phyloP scores from a whole-genome alignment of 192 early-diverging fungal genomes.

The Linnemannia elongata region DNA sequence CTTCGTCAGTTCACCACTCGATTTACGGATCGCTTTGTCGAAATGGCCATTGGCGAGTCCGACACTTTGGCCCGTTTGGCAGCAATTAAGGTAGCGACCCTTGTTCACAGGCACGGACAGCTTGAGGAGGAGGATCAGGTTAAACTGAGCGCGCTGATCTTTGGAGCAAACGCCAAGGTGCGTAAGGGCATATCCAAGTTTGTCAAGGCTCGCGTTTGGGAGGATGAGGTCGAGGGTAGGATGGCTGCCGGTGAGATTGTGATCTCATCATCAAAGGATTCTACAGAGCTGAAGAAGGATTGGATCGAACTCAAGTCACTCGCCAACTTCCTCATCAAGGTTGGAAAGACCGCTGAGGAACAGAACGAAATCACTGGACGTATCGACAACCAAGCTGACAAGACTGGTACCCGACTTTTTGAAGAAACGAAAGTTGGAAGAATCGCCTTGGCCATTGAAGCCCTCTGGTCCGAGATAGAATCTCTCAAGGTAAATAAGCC shows the following conservation, averaged over 20 bases:
- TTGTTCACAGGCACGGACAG: conserved; percentile 63
- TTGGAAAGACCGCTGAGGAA: conserved; percentile 28
- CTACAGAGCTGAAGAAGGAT: conserved; percentile 44
- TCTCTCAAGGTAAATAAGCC: conserved; percentile 33
- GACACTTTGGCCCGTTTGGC: conserved; percentile 65
- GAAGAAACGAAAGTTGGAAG: conserved; percentile 58
- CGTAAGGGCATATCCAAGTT: conserved; percentile 76
- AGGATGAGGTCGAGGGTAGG: conserved; percentile 53
- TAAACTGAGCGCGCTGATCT: conserved; percentile 77
- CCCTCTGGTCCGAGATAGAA: conserved; percentile 56
- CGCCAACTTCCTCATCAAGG: conserved; percentile 60
- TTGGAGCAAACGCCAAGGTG: conserved; percentile 75
- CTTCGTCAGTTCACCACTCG: conserved; percentile 76
- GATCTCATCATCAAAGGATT: conserved; percentile 2
- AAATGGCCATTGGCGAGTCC: conserved; percentile 80
- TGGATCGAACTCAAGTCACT: conserved; percentile 66
- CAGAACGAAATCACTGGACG: conserved; percentile 8
- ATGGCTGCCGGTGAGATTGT: conserved; percentile 38
- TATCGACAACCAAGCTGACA: conserved; percentile 4
- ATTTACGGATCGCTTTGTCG: conserved; percentile 77
- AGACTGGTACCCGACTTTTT: conserved; percentile 22
- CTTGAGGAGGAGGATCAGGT: conserved; percentile 75
- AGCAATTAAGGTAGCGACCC: conserved; percentile 65
- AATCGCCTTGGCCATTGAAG: conserved; percentile 55
- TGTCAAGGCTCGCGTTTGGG: conserved; percentile 60